Conservation (phyloP, 345 rosid genomes). For the Rhizophora mangle region DNA sequence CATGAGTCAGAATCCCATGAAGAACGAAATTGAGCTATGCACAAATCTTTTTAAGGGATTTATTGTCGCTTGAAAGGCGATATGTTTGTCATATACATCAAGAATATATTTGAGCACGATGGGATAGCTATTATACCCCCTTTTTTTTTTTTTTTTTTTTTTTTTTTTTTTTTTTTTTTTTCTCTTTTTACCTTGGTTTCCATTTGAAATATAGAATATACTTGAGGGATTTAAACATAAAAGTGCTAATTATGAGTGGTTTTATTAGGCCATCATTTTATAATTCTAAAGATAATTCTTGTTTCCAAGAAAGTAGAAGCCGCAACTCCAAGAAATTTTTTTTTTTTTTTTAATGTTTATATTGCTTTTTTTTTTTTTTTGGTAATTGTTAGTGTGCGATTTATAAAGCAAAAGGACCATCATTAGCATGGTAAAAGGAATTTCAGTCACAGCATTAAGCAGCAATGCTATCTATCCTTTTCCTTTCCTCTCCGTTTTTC, state of each 20-base stretch:
- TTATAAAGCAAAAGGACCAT: no score
- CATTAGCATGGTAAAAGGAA: no score
- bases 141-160: no score
- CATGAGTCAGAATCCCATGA: slow-evolving; percentile 31
- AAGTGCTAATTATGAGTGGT: no score
- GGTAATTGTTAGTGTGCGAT: neutral
- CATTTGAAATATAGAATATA: no score
- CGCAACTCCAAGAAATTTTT: neutral
- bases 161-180: no score
- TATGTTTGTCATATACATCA: neutral
- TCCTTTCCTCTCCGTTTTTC: no score
- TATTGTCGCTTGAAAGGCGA: slow-evolving; percentile 13
- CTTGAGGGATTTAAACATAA: no score
- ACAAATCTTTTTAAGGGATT: neutral
- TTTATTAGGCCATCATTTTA: neutral
- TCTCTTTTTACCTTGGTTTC: neutral
- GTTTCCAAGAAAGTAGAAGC: neutral
- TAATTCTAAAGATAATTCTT: neutral
- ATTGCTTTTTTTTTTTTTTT: neutral
- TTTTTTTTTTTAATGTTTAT: no score
- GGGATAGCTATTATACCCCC: neutral
- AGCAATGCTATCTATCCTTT: no score
- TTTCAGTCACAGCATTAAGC: no score
- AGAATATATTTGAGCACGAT: neutral
- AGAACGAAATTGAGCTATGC: slow-evolving; percentile 8